Evolutionary conservation across 202 grass and related monocot species (phyloP).

Genomic region (Dendrocalamus latiflorus): DNA sequence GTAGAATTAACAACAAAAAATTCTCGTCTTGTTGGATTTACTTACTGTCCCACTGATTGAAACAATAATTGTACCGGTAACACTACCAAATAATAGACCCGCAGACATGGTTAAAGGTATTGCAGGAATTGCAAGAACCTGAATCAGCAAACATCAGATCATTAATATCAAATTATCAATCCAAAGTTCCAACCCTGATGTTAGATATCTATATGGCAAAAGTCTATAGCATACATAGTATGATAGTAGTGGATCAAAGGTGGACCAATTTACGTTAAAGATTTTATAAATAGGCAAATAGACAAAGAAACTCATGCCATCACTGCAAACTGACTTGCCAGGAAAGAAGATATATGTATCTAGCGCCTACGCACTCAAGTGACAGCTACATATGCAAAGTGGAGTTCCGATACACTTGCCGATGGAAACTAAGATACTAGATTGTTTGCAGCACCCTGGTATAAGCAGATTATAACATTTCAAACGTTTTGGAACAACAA

Average conservation of each 20-base stretch:
- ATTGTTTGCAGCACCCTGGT: neutral
- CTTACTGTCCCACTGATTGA: conserved; percentile 94
- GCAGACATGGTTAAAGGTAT: conserved; percentile 97
- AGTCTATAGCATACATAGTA: neutral
- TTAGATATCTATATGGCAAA: neutral
- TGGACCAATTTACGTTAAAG: neutral
- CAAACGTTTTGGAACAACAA: neutral
- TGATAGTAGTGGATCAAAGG: neutral
- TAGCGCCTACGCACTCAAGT: neutral
- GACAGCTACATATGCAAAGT: neutral
- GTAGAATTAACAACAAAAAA: neutral
- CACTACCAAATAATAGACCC: conserved; percentile 80
- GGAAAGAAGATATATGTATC: neutral
- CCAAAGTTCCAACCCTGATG: conserved; percentile 1
- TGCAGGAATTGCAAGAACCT: conserved; percentile 97
- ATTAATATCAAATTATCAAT: conserved; percentile 8
- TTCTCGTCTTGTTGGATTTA: conserved; percentile 14
- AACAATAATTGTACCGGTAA: conserved; percentile 89
- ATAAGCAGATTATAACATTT: neutral
- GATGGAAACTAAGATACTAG: neutral
- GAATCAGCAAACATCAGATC: conserved; percentile 2
- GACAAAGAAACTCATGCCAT: neutral
- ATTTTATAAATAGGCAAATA: neutral
- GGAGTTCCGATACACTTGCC: neutral
- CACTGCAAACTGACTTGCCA: neutral